phyloP scores from a whole-genome alignment of 2,329 filamentous ascomycete genomes.

The Mycocentrospora acerina region DNA sequence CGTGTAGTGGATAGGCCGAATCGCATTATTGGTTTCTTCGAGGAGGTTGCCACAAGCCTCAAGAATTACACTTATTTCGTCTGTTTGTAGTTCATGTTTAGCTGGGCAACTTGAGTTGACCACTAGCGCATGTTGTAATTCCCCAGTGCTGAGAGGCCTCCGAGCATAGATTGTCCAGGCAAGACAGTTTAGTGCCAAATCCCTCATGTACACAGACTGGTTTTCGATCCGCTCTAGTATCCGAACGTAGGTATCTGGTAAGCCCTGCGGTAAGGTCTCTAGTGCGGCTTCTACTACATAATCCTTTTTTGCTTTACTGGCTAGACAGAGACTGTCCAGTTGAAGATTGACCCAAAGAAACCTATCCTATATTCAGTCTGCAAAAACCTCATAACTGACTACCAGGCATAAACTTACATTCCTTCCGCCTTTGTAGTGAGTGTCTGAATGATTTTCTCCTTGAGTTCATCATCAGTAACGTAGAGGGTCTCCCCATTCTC shows the following conservation, averaged over 20 bases:
- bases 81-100: conserved; percentile 5
- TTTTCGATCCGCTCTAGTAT: conserved; percentile 19
- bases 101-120: conserved; percentile 2
- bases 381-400: background rate
- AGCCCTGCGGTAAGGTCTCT: conserved; percentile 10
- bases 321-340: conserved; percentile 16
- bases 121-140: conserved; percentile 16
- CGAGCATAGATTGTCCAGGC: conserved; percentile 18
- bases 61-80: conserved; percentile 14
- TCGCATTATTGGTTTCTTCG: conserved; percentile 7
- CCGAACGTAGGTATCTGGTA: conserved; percentile 18
- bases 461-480: conserved; percentile 10
- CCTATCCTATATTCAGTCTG: conserved; percentile 9
- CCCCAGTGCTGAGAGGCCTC: conserved; percentile 13
- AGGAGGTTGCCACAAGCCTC: conserved; percentile 21
- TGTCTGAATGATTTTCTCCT: conserved; percentile 13
- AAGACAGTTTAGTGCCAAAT: conserved; percentile 17
- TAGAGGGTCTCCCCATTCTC: conserved; percentile 18
- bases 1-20: conserved; percentile 22
- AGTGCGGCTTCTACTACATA: conserved; percentile 14
- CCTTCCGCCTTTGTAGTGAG: conserved; percentile 18
- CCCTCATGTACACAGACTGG: conserved; percentile 14
- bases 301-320: conserved; percentile 14
- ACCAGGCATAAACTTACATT: conserved; percentile 15
- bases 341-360: conserved; percentile 26